Base-by-base conservation (phyloP, 1,284 basidiomycete genomes). In the Laetiporus sulphureus region DNA sequence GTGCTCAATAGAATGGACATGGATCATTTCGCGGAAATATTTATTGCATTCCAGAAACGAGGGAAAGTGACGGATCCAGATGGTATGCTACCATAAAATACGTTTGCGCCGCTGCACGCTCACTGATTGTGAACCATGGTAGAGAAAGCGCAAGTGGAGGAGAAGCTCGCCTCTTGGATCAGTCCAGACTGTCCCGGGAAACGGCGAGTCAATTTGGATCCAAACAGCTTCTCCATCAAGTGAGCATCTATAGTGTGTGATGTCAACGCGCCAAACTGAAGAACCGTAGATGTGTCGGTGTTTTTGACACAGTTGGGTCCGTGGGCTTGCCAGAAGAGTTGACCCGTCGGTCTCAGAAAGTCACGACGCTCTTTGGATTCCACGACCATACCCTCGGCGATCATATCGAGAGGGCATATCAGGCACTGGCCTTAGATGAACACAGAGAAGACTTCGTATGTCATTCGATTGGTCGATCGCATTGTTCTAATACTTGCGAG, bases 271-370 rank as follows among this genome's bases (percentile, higher is more conserved):
- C 51, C 16, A 22, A 38, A 13, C 21, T 41, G 13, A 27, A 12
- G 30, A 22, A 12, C 23, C 18, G 6, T 41, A 85, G 83, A 59
- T 80, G 79, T 50, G 51, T 85, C 38, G 83, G 83, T 2, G 79
- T 85, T 13, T 85, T 79, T 52, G 82, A 85, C 53, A 85, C 83
- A 3, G 83, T 85, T 19, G 81, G 81, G 11, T 72, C 78, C 15
- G 57, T 83, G 22, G 83, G 81, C 8, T 57, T 85, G 18, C 83
- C 82, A 1, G 76, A 78, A 51, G 79, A 83, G 48, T 52, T 85
- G 8, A 69, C 70, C 2, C 54, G 67, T 30, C 57, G 60, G 41
- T 53, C 62, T 47, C 49, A 61, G 38, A 62, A 70, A 50, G 54
- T 73, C 44, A 58, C 59, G 42, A 65, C 62, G 7, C 60, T 84